Percentiles rank a stretch among this genome's conserved stretches.
These are phyloP conservation scores for Aeschynomene evenia DNA, from an alignment of 306 rosid species.

Conservation along the genomic window DNA sequence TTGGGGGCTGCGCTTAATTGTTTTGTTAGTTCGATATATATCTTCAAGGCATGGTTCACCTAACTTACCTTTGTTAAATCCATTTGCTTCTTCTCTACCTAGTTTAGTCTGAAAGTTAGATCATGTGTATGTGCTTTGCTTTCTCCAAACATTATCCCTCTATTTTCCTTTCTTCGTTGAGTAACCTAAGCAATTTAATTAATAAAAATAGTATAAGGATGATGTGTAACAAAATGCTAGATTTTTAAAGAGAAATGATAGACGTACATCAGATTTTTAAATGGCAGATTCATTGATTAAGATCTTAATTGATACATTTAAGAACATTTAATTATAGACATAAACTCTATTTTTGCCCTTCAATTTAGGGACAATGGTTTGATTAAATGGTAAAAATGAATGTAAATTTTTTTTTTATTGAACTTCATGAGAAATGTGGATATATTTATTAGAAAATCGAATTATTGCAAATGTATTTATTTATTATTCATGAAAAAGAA, in stretches of 20 bases:
- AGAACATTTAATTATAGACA: background rate
- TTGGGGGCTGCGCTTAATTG: conserved; percentile 12
- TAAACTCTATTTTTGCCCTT: too few species aligned
- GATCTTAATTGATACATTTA: background rate
- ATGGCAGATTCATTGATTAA: background rate
- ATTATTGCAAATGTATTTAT: too few species aligned
- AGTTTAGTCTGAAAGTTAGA: conserved; percentile 40
- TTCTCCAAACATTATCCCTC: conserved; percentile 29
- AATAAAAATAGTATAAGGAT: background rate
- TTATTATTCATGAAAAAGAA: too few species aligned
- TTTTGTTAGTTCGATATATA: conserved; percentile 6
- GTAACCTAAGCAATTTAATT: conserved; percentile 4
- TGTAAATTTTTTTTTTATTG: too few species aligned
- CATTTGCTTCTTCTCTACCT: conserved; percentile 24
- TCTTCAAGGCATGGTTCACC: conserved; percentile 34
- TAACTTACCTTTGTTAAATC: conserved; percentile 32
- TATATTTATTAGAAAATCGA: too few species aligned
- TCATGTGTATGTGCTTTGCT: conserved; percentile 19
- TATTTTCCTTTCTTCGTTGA: conserved; percentile 21
- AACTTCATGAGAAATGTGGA: too few species aligned
- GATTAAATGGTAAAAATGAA: too few species aligned
- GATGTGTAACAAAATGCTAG: background rate
- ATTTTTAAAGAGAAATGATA: too few species aligned
- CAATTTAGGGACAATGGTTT: too few species aligned
- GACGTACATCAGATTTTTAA: too few species aligned